Evolutionary conservation across 139 green algal genomes (phyloP), one percentile per base, ranked within the genome.

Genomic region (Micractinium sp.): DNA sequence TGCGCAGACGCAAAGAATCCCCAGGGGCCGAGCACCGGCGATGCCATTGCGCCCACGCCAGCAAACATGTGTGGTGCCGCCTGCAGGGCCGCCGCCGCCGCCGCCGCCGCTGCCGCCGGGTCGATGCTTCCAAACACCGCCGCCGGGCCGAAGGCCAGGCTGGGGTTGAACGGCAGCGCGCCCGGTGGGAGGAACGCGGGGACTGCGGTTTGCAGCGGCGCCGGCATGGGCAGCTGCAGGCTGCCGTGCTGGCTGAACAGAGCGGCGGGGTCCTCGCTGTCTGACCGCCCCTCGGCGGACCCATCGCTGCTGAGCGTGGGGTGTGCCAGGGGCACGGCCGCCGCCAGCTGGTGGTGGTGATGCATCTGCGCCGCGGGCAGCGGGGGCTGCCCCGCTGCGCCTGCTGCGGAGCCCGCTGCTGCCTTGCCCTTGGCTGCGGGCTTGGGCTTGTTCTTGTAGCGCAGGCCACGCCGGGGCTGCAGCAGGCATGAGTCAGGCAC

Each of bases 371-470:
- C 33, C 12, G n/a, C n/a, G n/a, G 71, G 80, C 79, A 81, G 79
- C 18, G 87, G 60, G 29, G 73, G 53, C 75, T 33, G 71, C 31
- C 66, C n/a, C 79, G 78, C 53, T 31, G 35, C 75, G 16, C 80
- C 81, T 27, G 69, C 47, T 19, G 63, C 76, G 22, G 39, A 82
- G 0, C 81, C 82, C 35, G 73, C 69, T 4, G 33, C 67, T n/a
- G 76, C 85, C 67, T 63, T 82, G 88, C 41, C 69, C 35, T 76
- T 78, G n/a, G 47, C 33, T 36, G 82, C 18, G 23, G n/a, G 60
- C 84, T 88, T 88, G 69, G 69, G 76, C 77, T 89, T 89, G 86
- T 89, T 85, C 69, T 89, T 91, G 82, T 93, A 93, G 12, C 90
- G 86, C 39, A 93, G 82, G 76, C 90, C 90, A 4, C 90, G 90